Percentiles rank a stretch among this genome's conserved stretches.
Conservation (phyloP, 257 asterid genomes). For the Lantana camara region DNA sequence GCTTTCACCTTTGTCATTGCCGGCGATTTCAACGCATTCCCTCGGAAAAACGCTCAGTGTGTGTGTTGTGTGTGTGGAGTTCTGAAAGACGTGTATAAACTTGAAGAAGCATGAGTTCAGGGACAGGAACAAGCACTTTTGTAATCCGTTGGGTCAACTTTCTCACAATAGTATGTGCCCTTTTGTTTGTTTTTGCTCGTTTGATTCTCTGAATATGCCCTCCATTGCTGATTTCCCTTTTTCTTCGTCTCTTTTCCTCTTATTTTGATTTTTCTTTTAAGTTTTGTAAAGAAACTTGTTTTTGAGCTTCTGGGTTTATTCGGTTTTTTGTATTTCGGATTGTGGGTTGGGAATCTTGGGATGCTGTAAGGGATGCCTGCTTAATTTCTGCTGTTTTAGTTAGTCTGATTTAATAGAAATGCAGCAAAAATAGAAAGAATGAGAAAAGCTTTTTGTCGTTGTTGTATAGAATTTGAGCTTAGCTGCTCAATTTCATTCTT, state of each 20-base stretch:
- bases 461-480: not conserved
- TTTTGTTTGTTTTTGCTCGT: conserved; percentile 19
- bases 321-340: not conserved
- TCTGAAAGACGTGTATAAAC: conserved; percentile 12
- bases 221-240: conserved; percentile 10
- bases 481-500: not conserved
- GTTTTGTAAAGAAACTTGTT: conserved; percentile 8
- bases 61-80: conserved; percentile 22
- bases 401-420: not conserved
- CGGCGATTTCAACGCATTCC: not conserved
- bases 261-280: too few relatives aligned
- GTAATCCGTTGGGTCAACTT: conserved; percentile 87
- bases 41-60: not conserved
- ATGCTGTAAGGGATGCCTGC: not conserved
- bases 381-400: not conserved
- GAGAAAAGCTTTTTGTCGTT: too few relatives aligned
- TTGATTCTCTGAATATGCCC: conserved; percentile 21
- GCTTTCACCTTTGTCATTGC: conserved; percentile 13
- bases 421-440: not conserved
- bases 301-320: conserved; percentile 9
- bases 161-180: conserved; percentile 67
- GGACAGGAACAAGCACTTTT: conserved; percentile 78
- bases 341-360: not conserved
- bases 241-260: not conserved
- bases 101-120: conserved; percentile 57